Evolutionary conservation across 768 basidiomycete species (phyloP), one percentile per base, ranked within the genome.

Genomic region (Lepiota brunneoincarnata): DNA sequence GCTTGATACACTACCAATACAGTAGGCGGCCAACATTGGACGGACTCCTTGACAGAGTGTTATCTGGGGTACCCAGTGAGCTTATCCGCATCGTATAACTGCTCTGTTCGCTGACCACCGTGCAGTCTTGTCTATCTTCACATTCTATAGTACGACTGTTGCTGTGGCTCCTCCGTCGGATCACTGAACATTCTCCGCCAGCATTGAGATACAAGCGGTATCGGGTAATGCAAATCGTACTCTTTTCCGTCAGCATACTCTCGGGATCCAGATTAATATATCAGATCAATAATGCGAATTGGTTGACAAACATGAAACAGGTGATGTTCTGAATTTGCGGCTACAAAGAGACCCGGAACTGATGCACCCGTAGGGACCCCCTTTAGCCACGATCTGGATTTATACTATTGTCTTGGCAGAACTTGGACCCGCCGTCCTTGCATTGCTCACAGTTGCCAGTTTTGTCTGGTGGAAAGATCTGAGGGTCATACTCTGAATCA

Each of bases 1-100:
- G 91, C 54, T 72, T 93, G 40, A 80, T 91, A 41, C 89, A 89
- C 62, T 82, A 81, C 46, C 91, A 93, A 67, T 93, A 93, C 57
- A 84, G 82, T 36, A 78, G 82, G 65, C 68, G 74, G n/a, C 74
- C 82, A 1, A 71, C 79, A 15, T 63, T 83, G 31, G 59, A 69
- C 43, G 76, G 69, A 6, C 58, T 89, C 28, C 50, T 71, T n/a
- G 76, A 82, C 26, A 80, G 83, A 59, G 79, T 91, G 75, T 51
- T 80, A 23, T 73, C 82, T 17, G 80, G 85, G 24, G 73, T 89
- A 26, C 91, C 91, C n/a, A 86, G 91, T 93, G 68, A 54, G 86
- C 75, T 35, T 5, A 17, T 28, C 10, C 38, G 15, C 23, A n/a
- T 37, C 28, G n/a, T 14, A 28, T 48, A 42, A 2, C 36, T 36